phyloP scores from a whole-genome alignment of 768 basidiomycete species.

The Pulveroboletus frians region DNA sequence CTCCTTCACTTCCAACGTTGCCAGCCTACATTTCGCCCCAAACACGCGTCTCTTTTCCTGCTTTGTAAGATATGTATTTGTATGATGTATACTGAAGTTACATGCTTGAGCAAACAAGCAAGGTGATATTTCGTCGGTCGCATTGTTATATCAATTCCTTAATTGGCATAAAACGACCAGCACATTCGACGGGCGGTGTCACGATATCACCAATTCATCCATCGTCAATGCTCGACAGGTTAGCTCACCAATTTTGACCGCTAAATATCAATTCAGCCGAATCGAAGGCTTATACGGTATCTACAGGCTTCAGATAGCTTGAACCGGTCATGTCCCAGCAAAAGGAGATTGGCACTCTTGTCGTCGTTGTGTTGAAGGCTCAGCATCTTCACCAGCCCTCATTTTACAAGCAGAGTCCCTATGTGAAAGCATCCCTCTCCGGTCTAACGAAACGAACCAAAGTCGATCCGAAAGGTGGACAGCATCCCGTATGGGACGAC shows the following conservation, averaged over 20 bases:
- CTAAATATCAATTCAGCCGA: not conserved
- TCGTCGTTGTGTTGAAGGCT: conserved; percentile 83
- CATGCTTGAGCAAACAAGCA: too few relatives aligned
- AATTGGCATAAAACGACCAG: too few relatives aligned
- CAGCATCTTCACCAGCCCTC: conserved; percentile 78
- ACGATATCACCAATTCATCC: not conserved
- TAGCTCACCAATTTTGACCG: not conserved
- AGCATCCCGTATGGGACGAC: conserved; percentile 90
- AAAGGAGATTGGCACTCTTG: conserved; percentile 70
- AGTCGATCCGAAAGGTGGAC: conserved; percentile 80
- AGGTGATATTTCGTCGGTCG: too few relatives aligned
- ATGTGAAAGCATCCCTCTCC: conserved; percentile 57
- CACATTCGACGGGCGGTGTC: not conserved
- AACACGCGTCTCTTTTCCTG: too few relatives aligned
- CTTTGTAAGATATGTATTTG: too few relatives aligned
- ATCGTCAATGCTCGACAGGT: not conserved
- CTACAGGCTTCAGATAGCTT: not conserved
- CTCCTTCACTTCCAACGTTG: too few relatives aligned
- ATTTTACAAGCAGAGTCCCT: conserved; percentile 91
- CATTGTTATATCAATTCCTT: too few relatives aligned
- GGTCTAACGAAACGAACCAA: conserved; percentile 64
- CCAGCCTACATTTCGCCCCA: too few relatives aligned
- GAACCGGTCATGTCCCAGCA: conserved; percentile 22
- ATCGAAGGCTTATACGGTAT: not conserved
- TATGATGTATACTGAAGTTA: too few relatives aligned